A percentile compares a stretch with the other conserved stretches of the same genome.
Evolutionary conservation across 2,329 filamentous ascomycete genomes (phyloP).

Genomic region (Purpureocillium lavendulum): DNA sequence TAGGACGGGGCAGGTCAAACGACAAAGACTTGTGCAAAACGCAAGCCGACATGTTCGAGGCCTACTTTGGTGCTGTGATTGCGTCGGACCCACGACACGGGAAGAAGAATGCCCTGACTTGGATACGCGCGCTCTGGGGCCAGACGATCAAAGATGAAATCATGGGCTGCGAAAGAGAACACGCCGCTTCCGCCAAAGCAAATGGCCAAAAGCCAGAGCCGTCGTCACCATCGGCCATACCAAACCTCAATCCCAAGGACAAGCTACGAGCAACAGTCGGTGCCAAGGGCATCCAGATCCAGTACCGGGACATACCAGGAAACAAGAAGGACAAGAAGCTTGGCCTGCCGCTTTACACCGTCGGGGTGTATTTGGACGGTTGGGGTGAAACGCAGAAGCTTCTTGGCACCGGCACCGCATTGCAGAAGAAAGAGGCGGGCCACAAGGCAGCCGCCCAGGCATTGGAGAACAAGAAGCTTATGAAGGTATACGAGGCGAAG

Average conservation of each 20-base stretch:
- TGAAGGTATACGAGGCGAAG: constrained; percentile 38
- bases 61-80: constrained; percentile 75
- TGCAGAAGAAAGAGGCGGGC: constrained; percentile 62
- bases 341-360: constrained; percentile 49
- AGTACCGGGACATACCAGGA: constrained; percentile 49
- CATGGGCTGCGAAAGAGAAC: constrained; percentile 12
- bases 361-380: constrained; percentile 58
- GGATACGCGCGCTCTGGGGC: constrained; percentile 71
- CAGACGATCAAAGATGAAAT: constrained; percentile 52
- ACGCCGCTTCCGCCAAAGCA: no score
- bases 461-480: constrained; percentile 57
- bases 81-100: constrained; percentile 58
- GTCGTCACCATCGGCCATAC: no score
- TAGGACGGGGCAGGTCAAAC: constrained; percentile 21
- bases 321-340: constrained; percentile 45
- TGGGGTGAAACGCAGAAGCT: constrained; percentile 57
- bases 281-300: constrained; percentile 47
- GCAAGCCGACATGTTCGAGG: constrained; percentile 81
- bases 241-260: constrained; percentile 18
- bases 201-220: no score
- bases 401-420: constrained; percentile 54
- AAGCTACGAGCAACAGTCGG: constrained; percentile 32
- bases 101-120: constrained; percentile 51
- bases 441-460: constrained; percentile 56
- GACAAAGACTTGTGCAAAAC: constrained; percentile 59